Percentiles rank a stretch among this genome's conserved stretches.
These are phyloP conservation scores for Taiozyma sp. DNA, from an alignment of 1,139 yeast species.

Conservation along the genomic window DNA sequence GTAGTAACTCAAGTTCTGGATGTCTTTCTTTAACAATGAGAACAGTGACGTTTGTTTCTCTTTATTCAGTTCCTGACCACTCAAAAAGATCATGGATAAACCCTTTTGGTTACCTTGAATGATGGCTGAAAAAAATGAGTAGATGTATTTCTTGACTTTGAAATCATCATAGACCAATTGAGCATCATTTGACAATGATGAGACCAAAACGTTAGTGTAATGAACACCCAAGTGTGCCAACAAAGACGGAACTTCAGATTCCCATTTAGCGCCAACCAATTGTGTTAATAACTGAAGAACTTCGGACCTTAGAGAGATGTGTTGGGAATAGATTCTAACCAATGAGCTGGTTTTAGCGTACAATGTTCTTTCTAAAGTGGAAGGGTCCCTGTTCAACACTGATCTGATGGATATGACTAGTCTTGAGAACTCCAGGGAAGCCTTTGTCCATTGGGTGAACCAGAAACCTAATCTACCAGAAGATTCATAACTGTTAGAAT, in stretches of 20 bases:
- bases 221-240: constrained; percentile 72
- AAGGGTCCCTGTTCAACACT: constrained; percentile 41
- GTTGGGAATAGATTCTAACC: constrained; percentile 52
- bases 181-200: constrained; percentile 55
- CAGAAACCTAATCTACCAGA: constrained; percentile 30
- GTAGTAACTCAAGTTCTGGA: constrained; percentile 43
- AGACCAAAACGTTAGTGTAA: constrained; percentile 53
- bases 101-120: constrained; percentile 85
- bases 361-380: constrained; percentile 58
- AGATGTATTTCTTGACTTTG: constrained; percentile 50
- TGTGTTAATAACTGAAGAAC: constrained; percentile 56
- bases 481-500: constrained; percentile 35
- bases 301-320: constrained; percentile 41
- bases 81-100: constrained; percentile 65
- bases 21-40: constrained; percentile 53
- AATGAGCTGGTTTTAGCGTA: constrained; percentile 52
- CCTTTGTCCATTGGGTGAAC: constrained; percentile 27
- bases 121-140: constrained; percentile 71
- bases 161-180: constrained; percentile 54
- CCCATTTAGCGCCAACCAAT: constrained; percentile 59
- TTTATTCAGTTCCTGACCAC: constrained; percentile 50
- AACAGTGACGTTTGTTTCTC: constrained; percentile 37
- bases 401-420: constrained; percentile 52
- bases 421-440: constrained; percentile 37
- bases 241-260: constrained; percentile 62